Base-by-base conservation (phyloP, 352 stramenopile genomes). In the Globisporangium carolinianum region DNA sequence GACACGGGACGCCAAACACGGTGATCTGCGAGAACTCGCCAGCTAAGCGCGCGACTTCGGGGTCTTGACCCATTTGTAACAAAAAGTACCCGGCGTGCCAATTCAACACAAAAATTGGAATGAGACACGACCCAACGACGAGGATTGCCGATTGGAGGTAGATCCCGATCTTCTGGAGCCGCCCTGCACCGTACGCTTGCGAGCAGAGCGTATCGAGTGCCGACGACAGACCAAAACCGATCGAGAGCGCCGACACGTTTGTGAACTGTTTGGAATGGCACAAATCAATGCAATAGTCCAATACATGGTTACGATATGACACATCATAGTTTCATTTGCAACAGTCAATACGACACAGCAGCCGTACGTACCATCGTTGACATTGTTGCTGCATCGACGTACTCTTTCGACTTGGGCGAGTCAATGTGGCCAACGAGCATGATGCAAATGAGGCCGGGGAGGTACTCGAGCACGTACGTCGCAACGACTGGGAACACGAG, bases 141-240 rank as follows among this genome's bases (percentile, higher is more conserved):
- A 85, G 47, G 0, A 87, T 45, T 2, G 69, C 74, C 0, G 73
- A 79, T 39, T 89, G 71, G 12, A 88, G 66, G 62, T 91, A 91
- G 11, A 79, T 70, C 7, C 83, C 83, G 55, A 91, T 89, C 60
- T 83, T 77, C 10, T 69, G 50, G 17, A 70, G 46, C 5, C 58
- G 67, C 42, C 65, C 67, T 5, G 84, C 81, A 43, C 83, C 82
- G 43, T 76, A 82, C 45, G 80, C 76, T 53, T 87, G 71, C 14
- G 75, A 83, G 45, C 79, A 91, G 5, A 93, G 71, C 67, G 80
- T 91, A 60, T 93, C 83, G 24, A 93, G 72, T 12, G 79, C 83
- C 17, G 76, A 84, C 11, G 76, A 61, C 5, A 91, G 61, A n/a
- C 79, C 79, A 48, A 89, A 74, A 6, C 75, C 78, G 11, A 88